Evolutionary conservation across 163 green algal genomes (phyloP), one percentile per base, ranked within the genome.

Genomic region (Chlamydomonas reinhardtii): DNA sequence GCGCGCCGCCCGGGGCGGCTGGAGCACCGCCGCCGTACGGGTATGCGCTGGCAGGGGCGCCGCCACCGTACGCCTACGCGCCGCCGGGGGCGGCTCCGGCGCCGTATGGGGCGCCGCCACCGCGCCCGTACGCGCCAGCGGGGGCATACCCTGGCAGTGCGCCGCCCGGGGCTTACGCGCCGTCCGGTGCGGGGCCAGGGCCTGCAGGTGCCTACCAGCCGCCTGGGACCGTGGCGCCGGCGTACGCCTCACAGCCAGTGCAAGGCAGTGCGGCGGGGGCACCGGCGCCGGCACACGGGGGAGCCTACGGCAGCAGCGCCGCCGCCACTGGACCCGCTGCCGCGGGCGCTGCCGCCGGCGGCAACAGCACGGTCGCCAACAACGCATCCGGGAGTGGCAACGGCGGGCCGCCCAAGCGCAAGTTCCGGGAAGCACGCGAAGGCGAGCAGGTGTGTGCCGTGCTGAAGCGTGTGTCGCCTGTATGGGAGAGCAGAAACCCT

Each of bases 341-440:
- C 17, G 22, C 56, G 22, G 17, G 17, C 56, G 56, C 56, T 17
- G 19, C 19, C 8, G 22, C 52, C 34, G 32, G 61, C 35, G 39
- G 22, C 56, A 19, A 54, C 54, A 16, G 22, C 74, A 32, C 54
- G 32, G 52, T 34, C 12, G 19, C 54, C 20, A 32, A 35, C 56
- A 56, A 59, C 15, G 39, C 65, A 1, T 37, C 8, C 12, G 61
- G 61, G 15, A 43, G 29, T 39, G 19, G 14, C 27, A 65, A 65
- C 35, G 25, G 43, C 39, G 78, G 78, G 12, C 66, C 48, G 68
- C 48, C 68, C 11, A 85, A 85, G 78, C 66, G 78, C 31, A 85
- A 85, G 48, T 85, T 85, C 31, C 78, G 78, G 25, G 78, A 85
- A 31, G 78, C 78, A 19, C 78, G 78, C 0, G 78, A 85, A 56